These are phyloP conservation scores for Stephania japonica DNA, from an alignment of 164 flowering plant genomes.

Conservation along the genomic window DNA sequence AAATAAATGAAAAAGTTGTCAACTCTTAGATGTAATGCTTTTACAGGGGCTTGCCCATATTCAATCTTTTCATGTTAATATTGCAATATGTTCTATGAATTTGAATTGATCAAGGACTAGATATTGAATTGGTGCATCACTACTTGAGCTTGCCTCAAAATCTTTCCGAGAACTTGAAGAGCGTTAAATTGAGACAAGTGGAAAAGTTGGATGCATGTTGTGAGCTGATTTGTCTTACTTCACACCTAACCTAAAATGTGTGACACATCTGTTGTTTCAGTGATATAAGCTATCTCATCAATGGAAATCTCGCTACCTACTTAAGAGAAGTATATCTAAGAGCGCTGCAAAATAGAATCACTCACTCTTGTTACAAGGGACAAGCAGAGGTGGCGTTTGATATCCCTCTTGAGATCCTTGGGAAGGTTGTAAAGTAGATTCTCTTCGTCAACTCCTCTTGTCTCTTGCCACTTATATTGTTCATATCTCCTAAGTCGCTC, in stretches of 20 bases:
- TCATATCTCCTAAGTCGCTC: conserved; percentile 51
- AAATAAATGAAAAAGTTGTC: too few species aligned
- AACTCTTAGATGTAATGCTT: too few species aligned
- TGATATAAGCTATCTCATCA: neutral
- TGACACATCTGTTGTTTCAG: neutral
- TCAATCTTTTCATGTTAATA: neutral
- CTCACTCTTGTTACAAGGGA: conserved; percentile 42
- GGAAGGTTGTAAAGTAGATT: conserved; percentile 43
- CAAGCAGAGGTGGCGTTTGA: conserved; percentile 51
- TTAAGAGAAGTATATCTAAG: neutral
- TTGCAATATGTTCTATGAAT: neutral
- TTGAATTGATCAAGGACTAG: neutral
- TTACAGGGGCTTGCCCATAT: too few species aligned
- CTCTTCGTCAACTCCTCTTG: conserved; percentile 61
- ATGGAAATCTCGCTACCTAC: neutral
- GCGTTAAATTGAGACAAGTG: neutral
- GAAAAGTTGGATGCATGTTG: too few species aligned
- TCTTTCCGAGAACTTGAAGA: neutral
- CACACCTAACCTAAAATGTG: too few species aligned
- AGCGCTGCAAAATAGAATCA: neutral
- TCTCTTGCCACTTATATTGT: conserved; percentile 60
- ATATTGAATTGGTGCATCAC: neutral
- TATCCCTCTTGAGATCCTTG: conserved; percentile 58
- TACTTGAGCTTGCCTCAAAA: neutral
- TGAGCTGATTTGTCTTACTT: too few species aligned